phyloP scores from a whole-genome alignment of 805 yeast genomes.

The Saccharomycopsis fermentans region DNA sequence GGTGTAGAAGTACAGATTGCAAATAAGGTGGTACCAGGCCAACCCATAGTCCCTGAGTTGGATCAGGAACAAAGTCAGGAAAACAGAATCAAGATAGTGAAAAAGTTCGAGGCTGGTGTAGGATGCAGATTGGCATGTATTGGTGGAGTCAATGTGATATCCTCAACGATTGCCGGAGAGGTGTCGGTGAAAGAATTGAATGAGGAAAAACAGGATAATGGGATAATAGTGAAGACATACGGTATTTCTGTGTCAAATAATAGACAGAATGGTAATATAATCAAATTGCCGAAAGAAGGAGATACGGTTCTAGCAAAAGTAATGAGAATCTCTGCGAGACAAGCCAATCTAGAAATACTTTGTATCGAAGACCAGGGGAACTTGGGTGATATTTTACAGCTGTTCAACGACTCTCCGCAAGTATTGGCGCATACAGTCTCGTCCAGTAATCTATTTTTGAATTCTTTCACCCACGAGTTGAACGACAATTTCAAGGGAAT shows the following conservation, averaged over 20 bases:
- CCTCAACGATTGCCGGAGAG: slow-evolving; percentile 7
- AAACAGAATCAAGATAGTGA: background rate
- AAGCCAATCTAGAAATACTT: slow-evolving; percentile 70
- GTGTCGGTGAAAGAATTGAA: background rate
- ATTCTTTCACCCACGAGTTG: slow-evolving; percentile 50
- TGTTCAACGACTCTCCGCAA: background rate
- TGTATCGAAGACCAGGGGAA: slow-evolving; percentile 52
- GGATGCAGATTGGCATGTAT: slow-evolving; percentile 9
- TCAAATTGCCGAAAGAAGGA: slow-evolving; percentile 66
- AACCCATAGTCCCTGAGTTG: slow-evolving; percentile 15
- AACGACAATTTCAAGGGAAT: slow-evolving; percentile 88
- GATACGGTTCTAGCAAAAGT: slow-evolving; percentile 75
- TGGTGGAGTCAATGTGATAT: background rate
- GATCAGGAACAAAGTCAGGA: slow-evolving; percentile 2
- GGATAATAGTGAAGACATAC: background rate
- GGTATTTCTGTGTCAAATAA: background rate
- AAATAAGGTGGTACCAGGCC: slow-evolving; percentile 15
- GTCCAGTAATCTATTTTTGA: slow-evolving; percentile 22
- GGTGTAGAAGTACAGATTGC: slow-evolving; percentile 4
- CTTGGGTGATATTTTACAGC: background rate
- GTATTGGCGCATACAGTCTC: slow-evolving; percentile 1
- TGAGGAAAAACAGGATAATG: background rate
- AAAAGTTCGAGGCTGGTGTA: slow-evolving; percentile 9
- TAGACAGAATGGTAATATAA: slow-evolving; percentile 20
- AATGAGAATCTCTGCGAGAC: slow-evolving; percentile 51